Base-by-base conservation (phyloP, 352 stramenopile genomes). In the Phytopythium vexans region DNA sequence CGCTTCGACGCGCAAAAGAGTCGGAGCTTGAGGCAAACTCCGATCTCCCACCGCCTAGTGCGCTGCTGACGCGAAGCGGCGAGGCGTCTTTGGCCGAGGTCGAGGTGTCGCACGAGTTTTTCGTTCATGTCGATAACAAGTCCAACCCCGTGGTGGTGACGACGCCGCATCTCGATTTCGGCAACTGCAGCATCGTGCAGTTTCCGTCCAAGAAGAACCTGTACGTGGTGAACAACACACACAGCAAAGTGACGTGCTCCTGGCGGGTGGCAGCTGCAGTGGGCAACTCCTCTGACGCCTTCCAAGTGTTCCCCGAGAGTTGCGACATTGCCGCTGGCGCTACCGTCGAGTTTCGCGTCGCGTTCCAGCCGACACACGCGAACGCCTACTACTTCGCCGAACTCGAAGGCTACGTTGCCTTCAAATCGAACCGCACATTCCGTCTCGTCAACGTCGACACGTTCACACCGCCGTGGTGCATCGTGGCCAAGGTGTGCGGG, bases 351-450 rank as follows among this genome's bases (percentile, higher is more conserved):
- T 98, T 97, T 52, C 65, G 70, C 21, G 71, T 98, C 11, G 67
- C 64, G 3, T 97, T 98, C 54, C 67, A 83, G 32, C 93, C 93
- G 1, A 59, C 62, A 0, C 58, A 72, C 8, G 55, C 66, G 35
- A 96, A 97, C 62, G 59, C 74, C 12, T 98, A 97, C 68, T 98
- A 92, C 64, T 91, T 94, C 46, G 73, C 74, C 12, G 89, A 97
- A 62, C 68, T 97, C 7, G 92, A 97, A 55, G 87, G 73, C 16
- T 93, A 80, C 50, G 86, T 88, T 37, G 88, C 84, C 15, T 97
- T 97, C 60, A 97, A 97, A 53, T 96, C 88, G 8, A 97, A 98
- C 56, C 78, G 89, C 34, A 97, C 87, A 10, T 98, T 98, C 54
- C 88, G 93, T 6, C 79, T 97, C 32, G 93, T 98, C 3, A 95